A percentile compares a stretch with the other conserved stretches of the same genome.
Evolutionary conservation across 2,329 filamentous ascomycete genomes (phyloP).

Genomic region (Samsoniella hepiali): DNA sequence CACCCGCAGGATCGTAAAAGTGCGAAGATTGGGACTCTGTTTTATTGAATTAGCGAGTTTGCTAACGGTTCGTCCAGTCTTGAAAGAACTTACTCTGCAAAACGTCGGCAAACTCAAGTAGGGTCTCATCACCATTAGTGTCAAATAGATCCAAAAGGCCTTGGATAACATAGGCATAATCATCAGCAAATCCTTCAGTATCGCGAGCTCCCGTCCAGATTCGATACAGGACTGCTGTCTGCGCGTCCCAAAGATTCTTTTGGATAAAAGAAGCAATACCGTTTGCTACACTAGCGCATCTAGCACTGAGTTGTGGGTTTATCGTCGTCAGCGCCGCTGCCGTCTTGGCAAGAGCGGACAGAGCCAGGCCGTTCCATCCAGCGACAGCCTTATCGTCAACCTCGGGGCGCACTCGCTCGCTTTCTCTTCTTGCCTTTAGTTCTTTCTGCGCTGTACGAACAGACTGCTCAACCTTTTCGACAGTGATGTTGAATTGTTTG

Average conservation of each 20-base stretch:
- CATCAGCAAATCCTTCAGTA: slow-evolving; percentile 77
- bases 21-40: slow-evolving; percentile 67
- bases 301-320: slow-evolving; percentile 53
- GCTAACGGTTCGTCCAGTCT: accelerated
- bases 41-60: not conserved
- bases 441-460: slow-evolving; percentile 65
- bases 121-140: slow-evolving; percentile 70
- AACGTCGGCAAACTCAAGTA: slow-evolving; percentile 75
- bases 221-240: slow-evolving; percentile 63
- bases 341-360: slow-evolving; percentile 75
- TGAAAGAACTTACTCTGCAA: slow-evolving; percentile 62
- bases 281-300: slow-evolving; percentile 64
- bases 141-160: slow-evolving; percentile 84
- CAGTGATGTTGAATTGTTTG: slow-evolving; percentile 68
- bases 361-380: slow-evolving; percentile 84
- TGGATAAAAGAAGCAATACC: slow-evolving; percentile 71
- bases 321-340: slow-evolving; percentile 63
- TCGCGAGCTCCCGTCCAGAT: slow-evolving; percentile 67
- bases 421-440: slow-evolving; percentile 68
- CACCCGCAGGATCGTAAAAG: slow-evolving; percentile 71
- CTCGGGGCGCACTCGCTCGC: slow-evolving; percentile 70
- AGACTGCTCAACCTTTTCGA: slow-evolving; percentile 64
- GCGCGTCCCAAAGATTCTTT: slow-evolving; percentile 66
- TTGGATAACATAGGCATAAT: slow-evolving; percentile 85
- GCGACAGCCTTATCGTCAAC: slow-evolving; percentile 87